Evolutionary conservation across 2,329 filamentous ascomycete genomes (phyloP).

Genomic region (Trichoderma hamatum): DNA sequence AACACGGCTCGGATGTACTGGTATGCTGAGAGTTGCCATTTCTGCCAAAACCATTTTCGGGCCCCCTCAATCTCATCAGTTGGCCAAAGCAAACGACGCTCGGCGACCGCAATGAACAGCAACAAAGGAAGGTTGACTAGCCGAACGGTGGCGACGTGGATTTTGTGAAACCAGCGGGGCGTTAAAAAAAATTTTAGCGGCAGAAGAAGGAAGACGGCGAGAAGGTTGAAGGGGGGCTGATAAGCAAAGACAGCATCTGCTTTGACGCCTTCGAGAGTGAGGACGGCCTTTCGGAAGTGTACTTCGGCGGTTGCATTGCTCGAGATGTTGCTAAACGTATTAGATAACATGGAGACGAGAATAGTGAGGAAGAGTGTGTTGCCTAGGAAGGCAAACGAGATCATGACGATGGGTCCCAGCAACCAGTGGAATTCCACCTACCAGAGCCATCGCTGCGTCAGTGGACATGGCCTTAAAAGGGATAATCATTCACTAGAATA

Average conservation of each 20-base stretch:
- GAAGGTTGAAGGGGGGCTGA: slow-evolving; percentile 79
- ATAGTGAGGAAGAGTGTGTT: slow-evolving; percentile 90
- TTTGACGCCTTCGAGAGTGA: slow-evolving; percentile 85
- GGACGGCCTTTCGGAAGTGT: slow-evolving; percentile 76
- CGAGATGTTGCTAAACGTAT: slow-evolving; percentile 79
- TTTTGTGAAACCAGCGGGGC: slow-evolving; percentile 88
- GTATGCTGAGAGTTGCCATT: slow-evolving; percentile 69
- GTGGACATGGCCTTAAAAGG: background rate
- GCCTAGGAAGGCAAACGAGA: slow-evolving; percentile 81
- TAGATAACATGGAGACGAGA: slow-evolving; percentile 82
- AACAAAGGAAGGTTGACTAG: slow-evolving; percentile 75
- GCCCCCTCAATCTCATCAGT: slow-evolving; percentile 31
- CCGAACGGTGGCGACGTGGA: slow-evolving; percentile 77
- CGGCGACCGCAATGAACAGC: slow-evolving; percentile 69
- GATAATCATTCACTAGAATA: too few species aligned
- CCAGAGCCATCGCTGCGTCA: background rate
- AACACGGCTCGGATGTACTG: slow-evolving; percentile 74
- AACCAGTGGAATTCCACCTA: slow-evolving; percentile 74
- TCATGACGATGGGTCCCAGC: slow-evolving; percentile 78
- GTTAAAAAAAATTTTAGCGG: slow-evolving; percentile 77
- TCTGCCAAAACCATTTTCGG: slow-evolving; percentile 63
- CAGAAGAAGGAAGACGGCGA: slow-evolving; percentile 73
- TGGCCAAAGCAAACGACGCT: slow-evolving; percentile 70
- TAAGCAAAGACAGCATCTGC: slow-evolving; percentile 82
- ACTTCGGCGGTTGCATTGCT: slow-evolving; percentile 80